A percentile compares a stretch with the other conserved stretches of the same genome.
Conservation (phyloP, 2,329 filamentous ascomycete genomes). For the Exophiala xenobiotica region DNA sequence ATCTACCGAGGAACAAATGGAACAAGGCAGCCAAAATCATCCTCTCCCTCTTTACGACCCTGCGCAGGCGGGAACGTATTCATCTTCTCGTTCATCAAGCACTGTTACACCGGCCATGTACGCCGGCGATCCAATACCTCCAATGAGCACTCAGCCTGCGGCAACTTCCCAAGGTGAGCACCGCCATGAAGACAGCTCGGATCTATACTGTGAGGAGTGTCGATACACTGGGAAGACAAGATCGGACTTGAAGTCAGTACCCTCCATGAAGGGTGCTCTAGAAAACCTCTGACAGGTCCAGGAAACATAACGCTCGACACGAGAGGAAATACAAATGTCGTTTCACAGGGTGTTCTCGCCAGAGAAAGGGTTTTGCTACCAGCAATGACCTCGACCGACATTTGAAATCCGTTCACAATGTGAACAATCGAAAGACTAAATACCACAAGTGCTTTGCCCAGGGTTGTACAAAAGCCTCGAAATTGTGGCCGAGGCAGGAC, state of each 20-base stretch:
- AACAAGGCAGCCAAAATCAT: not conserved
- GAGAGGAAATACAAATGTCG: slow-evolving; percentile 65
- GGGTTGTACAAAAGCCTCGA: slow-evolving; percentile 60
- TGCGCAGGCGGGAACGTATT: not conserved
- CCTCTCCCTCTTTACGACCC: not conserved
- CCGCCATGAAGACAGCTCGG: not conserved
- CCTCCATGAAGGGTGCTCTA: not conserved
- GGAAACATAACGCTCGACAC: slow-evolving; percentile 74
- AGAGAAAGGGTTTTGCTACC: slow-evolving; percentile 69
- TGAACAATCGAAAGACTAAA: slow-evolving; percentile 43
- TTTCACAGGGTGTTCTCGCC: slow-evolving; percentile 55
- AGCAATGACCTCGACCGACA: slow-evolving; percentile 80
- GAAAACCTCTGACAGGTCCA: slow-evolving; percentile 38
- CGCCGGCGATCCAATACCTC: not conserved
- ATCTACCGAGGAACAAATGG: slow-evolving; percentile 7
- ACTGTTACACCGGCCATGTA: not conserved
- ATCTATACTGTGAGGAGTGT: slow-evolving; percentile 15
- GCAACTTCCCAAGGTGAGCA: too few relatives aligned
- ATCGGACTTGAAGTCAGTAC: slow-evolving; percentile 42
- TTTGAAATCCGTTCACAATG: slow-evolving; percentile 67
- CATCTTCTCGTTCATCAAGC: slow-evolving; percentile 7
- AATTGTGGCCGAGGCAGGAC: slow-evolving; percentile 77
- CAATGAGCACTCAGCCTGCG: too few relatives aligned
- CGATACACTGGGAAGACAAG: slow-evolving; percentile 35
- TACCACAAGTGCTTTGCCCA: slow-evolving; percentile 61